Evolutionary conservation across 2,329 filamentous ascomycete species (phyloP), one percentile per base, ranked within the genome.

Genomic region (Monosporascus sp.): DNA sequence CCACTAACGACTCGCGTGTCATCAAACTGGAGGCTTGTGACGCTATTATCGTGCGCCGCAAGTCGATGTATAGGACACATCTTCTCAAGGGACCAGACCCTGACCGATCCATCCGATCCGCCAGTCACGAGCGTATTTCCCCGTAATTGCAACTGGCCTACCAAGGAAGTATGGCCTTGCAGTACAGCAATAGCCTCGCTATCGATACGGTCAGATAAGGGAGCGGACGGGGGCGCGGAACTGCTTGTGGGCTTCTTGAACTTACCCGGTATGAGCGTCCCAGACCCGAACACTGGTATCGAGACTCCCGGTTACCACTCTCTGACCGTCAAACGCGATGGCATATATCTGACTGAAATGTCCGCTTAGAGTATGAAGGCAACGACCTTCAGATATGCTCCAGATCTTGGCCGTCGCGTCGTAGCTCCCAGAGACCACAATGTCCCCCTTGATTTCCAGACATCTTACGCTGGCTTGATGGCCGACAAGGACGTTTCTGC

Each of bases 271-370:
- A 49, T 80, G 84, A 26, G 91, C 90, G 75, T 99, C 91, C 94
- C 94, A 99, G 58, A 99, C 95, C 59, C 94, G 82, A 26, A 99
- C 93, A 63, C 93, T 97, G 3, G 94, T 99, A 72, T 99, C 94
- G 57, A 99, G 76, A 70, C 92, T 97, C 50, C 94, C 94, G 9
- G 94, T 99, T 37, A 95, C 93, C 54, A 99, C 92, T 58, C 92
- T 84, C 61, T 87, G 86, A 40, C 94, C 94, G 68, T 99, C 94
- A 71, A 97, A 99, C 1, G 94, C 94, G 68, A 99, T 96, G 20
- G 94, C 94, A 69, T 99, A 99, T 54, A 99, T 99, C 68, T 99
- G 94, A 68, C 93, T 97, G 73, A 97, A 99, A 72, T 99, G 94
- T 0, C 94, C 94, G 45, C 88, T 86, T 40, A 99, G 78, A 0